These are phyloP conservation scores for Hypholoma sublateritium DNA, from an alignment of 768 basidiomycete genomes.

Conservation along the genomic window DNA sequence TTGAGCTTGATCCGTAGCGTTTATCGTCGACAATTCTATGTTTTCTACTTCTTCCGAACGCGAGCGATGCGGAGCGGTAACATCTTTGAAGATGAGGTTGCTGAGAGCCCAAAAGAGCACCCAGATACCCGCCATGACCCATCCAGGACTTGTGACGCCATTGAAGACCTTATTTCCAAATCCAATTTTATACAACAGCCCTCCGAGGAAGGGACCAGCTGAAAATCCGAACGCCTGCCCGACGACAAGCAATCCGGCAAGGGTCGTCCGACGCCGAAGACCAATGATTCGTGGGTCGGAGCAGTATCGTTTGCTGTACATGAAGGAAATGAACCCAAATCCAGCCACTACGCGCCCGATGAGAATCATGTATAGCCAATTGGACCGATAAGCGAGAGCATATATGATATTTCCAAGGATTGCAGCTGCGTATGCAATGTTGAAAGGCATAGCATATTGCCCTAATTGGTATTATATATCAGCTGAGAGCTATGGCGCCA, in stretches of 20 bases:
- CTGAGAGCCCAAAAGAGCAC: constrained; percentile 46
- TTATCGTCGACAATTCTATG: constrained; percentile 36
- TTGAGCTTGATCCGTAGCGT: constrained; percentile 2
- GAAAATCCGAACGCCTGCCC: constrained; percentile 64
- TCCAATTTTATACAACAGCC: constrained; percentile 60
- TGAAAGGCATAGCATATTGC: constrained; percentile 52
- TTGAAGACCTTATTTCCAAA: constrained; percentile 60
- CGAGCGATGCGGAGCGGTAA: constrained; percentile 16
- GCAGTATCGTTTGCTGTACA: constrained; percentile 72
- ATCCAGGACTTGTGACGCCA: constrained; percentile 65
- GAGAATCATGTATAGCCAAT: constrained; percentile 68
- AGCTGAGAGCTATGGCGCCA: not conserved
- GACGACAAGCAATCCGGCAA: constrained; percentile 62
- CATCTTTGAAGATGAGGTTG: constrained; percentile 39
- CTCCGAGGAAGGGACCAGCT: constrained; percentile 63
- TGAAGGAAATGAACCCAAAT: constrained; percentile 58
- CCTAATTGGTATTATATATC: constrained; percentile 34
- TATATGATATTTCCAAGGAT: constrained; percentile 61
- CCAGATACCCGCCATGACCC: constrained; percentile 61
- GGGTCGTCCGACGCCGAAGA: constrained; percentile 57
- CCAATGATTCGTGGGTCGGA: constrained; percentile 71
- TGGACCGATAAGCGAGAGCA: constrained; percentile 56
- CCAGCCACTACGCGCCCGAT: constrained; percentile 68
- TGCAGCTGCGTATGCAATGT: constrained; percentile 50
- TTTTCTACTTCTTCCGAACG: not conserved